Conservation (phyloP, 2,329 filamentous ascomycete species). For the Colletotrichum limetticola region DNA sequence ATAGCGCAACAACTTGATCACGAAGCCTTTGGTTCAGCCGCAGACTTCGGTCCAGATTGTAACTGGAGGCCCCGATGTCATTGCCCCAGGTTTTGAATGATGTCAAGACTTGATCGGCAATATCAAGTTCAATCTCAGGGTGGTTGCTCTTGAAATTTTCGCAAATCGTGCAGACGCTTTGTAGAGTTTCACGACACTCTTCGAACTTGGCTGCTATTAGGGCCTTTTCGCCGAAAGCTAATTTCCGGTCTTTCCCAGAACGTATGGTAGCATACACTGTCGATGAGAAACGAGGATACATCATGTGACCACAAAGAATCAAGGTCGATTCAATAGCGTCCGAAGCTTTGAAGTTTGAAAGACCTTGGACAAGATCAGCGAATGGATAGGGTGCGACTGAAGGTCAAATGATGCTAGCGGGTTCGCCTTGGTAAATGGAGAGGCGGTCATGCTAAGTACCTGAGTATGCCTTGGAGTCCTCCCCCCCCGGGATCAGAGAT, state of each 20-base stretch:
- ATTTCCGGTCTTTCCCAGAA: background rate
- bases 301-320: background rate
- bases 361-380: background rate
- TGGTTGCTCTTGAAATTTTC: background rate
- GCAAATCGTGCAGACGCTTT: background rate
- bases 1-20: background rate
- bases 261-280: background rate
- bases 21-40: slow-evolving; percentile 3
- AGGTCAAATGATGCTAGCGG: background rate
- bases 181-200: slow-evolving; percentile 3
- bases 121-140: background rate
- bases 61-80: slow-evolving; percentile 4
- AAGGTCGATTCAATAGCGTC: background rate
- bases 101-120: background rate
- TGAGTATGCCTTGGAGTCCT: background rate
- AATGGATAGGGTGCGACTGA: background rate
- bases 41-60: slow-evolving; percentile 4
- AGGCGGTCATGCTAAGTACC: background rate
- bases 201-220: slow-evolving; percentile 14
- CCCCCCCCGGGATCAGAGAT: background rate
- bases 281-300: background rate
- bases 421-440: background rate
- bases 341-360: background rate
- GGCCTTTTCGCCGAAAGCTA: background rate
- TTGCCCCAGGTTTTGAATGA: slow-evolving; percentile 6